Percentiles rank a stretch among this genome's conserved stretches.
Evolutionary conservation across 2,329 filamentous ascomycete species (phyloP).

Genomic region (Monosporascus ibericus): DNA sequence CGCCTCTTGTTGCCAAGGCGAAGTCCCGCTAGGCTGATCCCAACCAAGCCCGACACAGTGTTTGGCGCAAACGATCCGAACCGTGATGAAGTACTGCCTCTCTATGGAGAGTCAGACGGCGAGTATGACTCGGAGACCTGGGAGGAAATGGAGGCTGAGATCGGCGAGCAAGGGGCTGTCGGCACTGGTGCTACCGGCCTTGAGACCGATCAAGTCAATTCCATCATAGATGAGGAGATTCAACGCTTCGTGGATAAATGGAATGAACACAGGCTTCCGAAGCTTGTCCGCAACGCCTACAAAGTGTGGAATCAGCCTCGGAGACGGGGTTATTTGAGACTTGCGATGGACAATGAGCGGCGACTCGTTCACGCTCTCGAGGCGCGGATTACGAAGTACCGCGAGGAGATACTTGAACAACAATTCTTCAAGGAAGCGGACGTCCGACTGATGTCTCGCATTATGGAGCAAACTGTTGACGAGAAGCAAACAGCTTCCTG

Average conservation of each 20-base stretch:
- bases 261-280: slow-evolving; percentile 51
- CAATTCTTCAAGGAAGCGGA: slow-evolving; percentile 47
- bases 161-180: slow-evolving; percentile 26
- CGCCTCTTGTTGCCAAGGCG: slow-evolving; percentile 10
- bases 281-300: slow-evolving; percentile 50
- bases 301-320: slow-evolving; percentile 55
- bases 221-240: slow-evolving; percentile 49
- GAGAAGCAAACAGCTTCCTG: slow-evolving; percentile 50
- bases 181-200: slow-evolving; percentile 27
- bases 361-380: slow-evolving; percentile 36
- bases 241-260: slow-evolving; percentile 46
- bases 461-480: slow-evolving; percentile 59
- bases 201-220: slow-evolving; percentile 39
- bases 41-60: slow-evolving; percentile 20
- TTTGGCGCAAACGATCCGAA: slow-evolving; percentile 20
- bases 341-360: slow-evolving; percentile 38
- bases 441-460: slow-evolving; percentile 48
- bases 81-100: slow-evolving; percentile 38
- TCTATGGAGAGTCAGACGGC: slow-evolving; percentile 49
- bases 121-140: slow-evolving; percentile 54
- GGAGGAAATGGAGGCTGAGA: slow-evolving; percentile 56
- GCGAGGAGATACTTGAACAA: slow-evolving; percentile 43
- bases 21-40: not conserved
- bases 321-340: slow-evolving; percentile 28
- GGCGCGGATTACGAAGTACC: slow-evolving; percentile 49